Evolutionary conservation across 495 filamentous ascomycete genomes (phyloP), one percentile per base, ranked within the genome.

Genomic region (Daldinia concentrica): DNA sequence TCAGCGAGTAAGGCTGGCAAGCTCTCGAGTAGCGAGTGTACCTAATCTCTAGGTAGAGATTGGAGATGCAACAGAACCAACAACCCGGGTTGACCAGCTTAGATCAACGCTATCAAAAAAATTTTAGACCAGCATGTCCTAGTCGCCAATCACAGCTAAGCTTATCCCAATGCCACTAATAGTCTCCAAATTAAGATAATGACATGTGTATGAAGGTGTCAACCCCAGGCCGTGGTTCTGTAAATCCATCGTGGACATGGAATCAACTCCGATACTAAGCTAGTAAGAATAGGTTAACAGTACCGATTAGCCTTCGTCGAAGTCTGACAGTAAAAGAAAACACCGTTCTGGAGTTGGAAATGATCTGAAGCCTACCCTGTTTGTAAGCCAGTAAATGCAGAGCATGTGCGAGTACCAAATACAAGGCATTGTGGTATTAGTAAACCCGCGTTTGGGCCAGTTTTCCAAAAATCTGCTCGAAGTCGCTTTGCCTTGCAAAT

Each of bases 31-130:
- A 69, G 52, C 1, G 30, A 36, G 24, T 60, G 64, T 36, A 36
- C 12, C 34, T 36, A 36, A 36, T 36, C 11, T 4, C 34, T 4
- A 14, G 34, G 11, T 56, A 66, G 36, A 12, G 8, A 24, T 52
- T 43, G 32, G 39, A 43, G 43, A 59, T 61, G 22, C 19, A 63
- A 52, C 27, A 26, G 34, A 68, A 39, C 64, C 60, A 68, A 61
- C 48, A 62, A 45, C 22, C 30, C 60, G 41, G 36, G 34, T 64
- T 61, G 30, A 17, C 56, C 5, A 32, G 68, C 29, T 54, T 60
- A 41, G 50, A 48, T 57, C 17, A 11, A 36, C 48, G 34, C 32
- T 4, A 60, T 67, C 14, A 36, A 36, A 14, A 14, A 36, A 58
- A 36, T 22, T 27, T 22, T 27, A 26, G n/a, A 17, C 24, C 32